phyloP scores from a whole-genome alignment of 106 monocot species.

The Posidonia australis region DNA sequence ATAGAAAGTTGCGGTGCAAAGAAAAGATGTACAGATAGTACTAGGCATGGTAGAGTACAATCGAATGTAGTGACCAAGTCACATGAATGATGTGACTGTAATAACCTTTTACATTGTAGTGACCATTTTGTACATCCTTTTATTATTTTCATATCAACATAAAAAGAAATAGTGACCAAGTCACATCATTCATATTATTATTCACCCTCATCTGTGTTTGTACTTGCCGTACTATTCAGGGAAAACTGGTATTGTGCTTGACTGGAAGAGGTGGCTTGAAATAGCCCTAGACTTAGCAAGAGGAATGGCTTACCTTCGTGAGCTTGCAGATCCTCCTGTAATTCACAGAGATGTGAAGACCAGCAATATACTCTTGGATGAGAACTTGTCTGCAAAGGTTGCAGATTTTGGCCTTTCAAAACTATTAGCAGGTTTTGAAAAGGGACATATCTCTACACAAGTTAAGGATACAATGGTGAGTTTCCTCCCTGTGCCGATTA shows the following conservation, averaged over 20 bases:
- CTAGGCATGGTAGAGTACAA: no score
- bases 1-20: no score
- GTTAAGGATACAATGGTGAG: slow-evolving; percentile 14
- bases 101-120: no score
- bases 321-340: slow-evolving; percentile 11
- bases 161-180: neutral
- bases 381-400: slow-evolving; percentile 15
- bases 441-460: slow-evolving; percentile 10
- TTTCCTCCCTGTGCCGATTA: neutral
- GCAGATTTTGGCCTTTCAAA: slow-evolving; percentile 25
- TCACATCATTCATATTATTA: neutral
- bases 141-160: neutral
- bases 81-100: no score
- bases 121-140: no score
- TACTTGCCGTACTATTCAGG: slow-evolving; percentile 2
- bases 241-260: slow-evolving; percentile 7
- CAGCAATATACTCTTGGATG: slow-evolving; percentile 16
- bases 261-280: slow-evolving; percentile 17
- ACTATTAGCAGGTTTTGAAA: slow-evolving; percentile 6
- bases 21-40: no score
- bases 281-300: slow-evolving; percentile 13
- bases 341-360: slow-evolving; percentile 21
- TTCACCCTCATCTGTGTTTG: neutral
- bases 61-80: no score
- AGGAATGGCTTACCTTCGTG: slow-evolving; percentile 12